phyloP scores from a whole-genome alignment of 495 filamentous ascomycete genomes.

The Margaritispora aquatica region DNA sequence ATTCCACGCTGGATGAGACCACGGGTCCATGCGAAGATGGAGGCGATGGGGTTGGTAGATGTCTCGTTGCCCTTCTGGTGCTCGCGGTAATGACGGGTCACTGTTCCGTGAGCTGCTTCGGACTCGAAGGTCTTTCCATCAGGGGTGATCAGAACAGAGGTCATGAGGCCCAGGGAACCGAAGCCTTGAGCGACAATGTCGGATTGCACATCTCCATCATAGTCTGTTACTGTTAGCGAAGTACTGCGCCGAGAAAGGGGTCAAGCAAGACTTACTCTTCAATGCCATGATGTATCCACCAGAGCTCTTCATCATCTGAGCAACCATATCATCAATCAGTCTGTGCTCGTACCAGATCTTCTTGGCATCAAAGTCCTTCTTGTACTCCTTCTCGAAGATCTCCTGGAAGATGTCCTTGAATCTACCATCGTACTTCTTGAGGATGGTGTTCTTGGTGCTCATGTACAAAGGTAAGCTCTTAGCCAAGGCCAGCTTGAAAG shows the following conservation, averaged over 20 bases:
- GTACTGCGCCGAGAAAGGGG: background rate
- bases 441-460: conserved; percentile 99
- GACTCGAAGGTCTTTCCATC: conserved; percentile 94
- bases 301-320: conserved; percentile 98
- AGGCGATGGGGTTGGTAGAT: conserved; percentile 97
- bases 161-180: conserved; percentile 97
- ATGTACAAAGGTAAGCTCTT: conserved; percentile 90
- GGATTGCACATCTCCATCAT: conserved; percentile 98
- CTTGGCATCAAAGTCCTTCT: conserved; percentile 81
- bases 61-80: conserved; percentile 96
- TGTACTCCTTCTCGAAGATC: conserved; percentile 83
- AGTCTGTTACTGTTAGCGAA: conserved; percentile 54
- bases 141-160: conserved; percentile 90
- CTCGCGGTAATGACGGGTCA: conserved; percentile 97
- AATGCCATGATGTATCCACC: conserved; percentile 95
- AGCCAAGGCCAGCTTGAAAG: conserved; percentile 87
- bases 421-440: conserved; percentile 96
- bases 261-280: conserved; percentile 63
- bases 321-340: conserved; percentile 99
- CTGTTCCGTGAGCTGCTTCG: conserved; percentile 96
- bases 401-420: conserved; percentile 99
- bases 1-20: conserved; percentile 88
- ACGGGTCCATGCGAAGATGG: conserved; percentile 98
- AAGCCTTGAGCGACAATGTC: conserved; percentile 98
- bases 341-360: conserved; percentile 99